Base-by-base conservation (phyloP, 106 monocot species). In the Amphibolis antarctica region DNA sequence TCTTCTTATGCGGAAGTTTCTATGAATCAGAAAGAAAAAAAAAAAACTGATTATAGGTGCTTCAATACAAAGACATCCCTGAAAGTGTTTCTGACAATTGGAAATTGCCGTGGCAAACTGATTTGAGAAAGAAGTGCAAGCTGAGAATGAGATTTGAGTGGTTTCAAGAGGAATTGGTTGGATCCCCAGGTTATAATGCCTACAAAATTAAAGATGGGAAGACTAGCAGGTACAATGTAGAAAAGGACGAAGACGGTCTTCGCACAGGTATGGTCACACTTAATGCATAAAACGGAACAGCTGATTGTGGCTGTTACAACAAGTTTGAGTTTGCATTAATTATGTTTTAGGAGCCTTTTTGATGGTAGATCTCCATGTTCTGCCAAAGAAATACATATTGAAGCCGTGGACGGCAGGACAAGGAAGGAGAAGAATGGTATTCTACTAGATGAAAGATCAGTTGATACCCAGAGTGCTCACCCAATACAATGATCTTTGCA, bases 121-220 rank as follows among this genome's bases (percentile, higher is more conserved):
- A 26, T 83, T 81, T 59, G 89, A 89, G 49, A 79, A 83, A 24
- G 93, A 94, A 75, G 72, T 69, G 4, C 70, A 77, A 66, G 80
- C 86, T 28, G 88, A 94, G 53, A 47, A 66, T 23, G 75, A 83
- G 25, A 73, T 94, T 94, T 60, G 75, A 75, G 14, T 83, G 79
- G 66, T 94, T 94, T 76, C 93, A 94, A 65, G 89, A 86, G 44
- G 93, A 94, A 66, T 94, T 94, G 71, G 83, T 86, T 7, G 81
- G 89, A 64, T 94, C 89, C 18, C 68, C 89, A 55, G 93, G 86
- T 30, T 94, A 84, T 63, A 77, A 65, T 69, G 83, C 79, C 44
- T 76, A 77, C 42, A 94, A 83, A 69, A 81, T 89, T 29, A 81
- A 79, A 69, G 83, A 86, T 75, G 89, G 86, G 0, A 23, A 54